Conservation (phyloP, 2,329 filamentous ascomycete genomes). For the Coniochaeta sp. region DNA sequence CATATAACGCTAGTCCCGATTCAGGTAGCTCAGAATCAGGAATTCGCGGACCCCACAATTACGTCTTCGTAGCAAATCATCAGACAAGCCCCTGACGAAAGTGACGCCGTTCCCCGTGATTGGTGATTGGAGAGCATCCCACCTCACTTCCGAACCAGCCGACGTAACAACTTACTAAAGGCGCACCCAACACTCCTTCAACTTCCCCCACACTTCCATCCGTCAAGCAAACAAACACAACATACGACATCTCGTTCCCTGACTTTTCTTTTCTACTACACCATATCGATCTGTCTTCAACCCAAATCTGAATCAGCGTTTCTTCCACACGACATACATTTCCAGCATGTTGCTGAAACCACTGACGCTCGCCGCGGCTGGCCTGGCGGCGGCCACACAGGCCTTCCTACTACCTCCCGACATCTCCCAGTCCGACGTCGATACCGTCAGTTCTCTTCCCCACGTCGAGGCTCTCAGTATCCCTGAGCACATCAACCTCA, state of each 20-base stretch:
- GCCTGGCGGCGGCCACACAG: constrained; percentile 23
- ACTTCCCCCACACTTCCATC: not conserved
- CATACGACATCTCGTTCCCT: not conserved
- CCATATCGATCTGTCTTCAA: not conserved
- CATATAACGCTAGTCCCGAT: too few species aligned
- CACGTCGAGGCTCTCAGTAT: constrained; percentile 25
- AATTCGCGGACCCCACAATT: too few species aligned
- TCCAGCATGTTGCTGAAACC: constrained; percentile 29
- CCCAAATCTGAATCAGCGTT: not conserved
- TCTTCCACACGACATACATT: not conserved
- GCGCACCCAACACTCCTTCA: not conserved
- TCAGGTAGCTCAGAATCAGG: too few species aligned
- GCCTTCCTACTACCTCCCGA: constrained; percentile 49
- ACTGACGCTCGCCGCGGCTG: constrained; percentile 34
- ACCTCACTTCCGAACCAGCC: not conserved
- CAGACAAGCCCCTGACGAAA: not conserved
- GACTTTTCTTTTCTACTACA: not conserved
- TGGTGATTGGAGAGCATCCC: not conserved
- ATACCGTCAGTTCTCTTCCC: constrained; percentile 31
- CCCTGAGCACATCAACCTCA: constrained; percentile 29
- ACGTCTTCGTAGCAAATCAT: not conserved
- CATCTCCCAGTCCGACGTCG: constrained; percentile 32
- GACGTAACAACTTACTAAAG: not conserved
- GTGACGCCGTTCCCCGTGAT: not conserved
- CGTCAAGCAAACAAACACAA: not conserved